Base-by-base conservation (phyloP, 495 filamentous ascomycete species). In the Massariosphaeria phaeospora region DNA sequence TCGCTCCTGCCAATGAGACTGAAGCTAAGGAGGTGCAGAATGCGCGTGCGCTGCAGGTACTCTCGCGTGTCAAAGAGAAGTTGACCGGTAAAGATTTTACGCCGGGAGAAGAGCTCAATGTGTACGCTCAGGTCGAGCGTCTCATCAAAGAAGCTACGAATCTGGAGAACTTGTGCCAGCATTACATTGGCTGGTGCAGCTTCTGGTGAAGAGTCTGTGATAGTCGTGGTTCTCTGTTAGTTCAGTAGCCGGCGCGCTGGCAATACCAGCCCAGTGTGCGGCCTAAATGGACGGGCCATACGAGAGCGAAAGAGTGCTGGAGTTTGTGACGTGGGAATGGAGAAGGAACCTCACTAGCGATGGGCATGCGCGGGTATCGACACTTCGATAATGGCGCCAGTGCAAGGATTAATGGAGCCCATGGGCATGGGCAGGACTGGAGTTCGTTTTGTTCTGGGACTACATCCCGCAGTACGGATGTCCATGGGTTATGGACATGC, bases 141-240 rank as follows among this genome's bases (percentile, higher is more conserved):
- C 71, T 97, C 63, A 85, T 97, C 55, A 83, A 84, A 29, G 91
- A 99, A 72, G 94, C 94, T 17, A 97, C 93, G 5, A 96, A 88
- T 62, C 75, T 96, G 39, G 94, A 97, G 76, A 97, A 97, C 72
- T 76, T 99, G 52, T 97, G 94, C 66, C 93, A 96, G 73, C 93
- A 97, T 73, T 99, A 96, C 70, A 96, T 97, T 54, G 93, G 91
- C 48, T 94, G 89, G 89, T 95, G 89, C 70, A 90, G 86, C 71
- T 94, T 91, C 77, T 91, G 88, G 87, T 94, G 70, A 52, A 13
- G n/a, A 15, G 21, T n/a, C 27, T 35, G 6, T 4, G 17, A 17
- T 35, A 45, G 13, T 45, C 11, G 3, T 17, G 38, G 24, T 21
- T 21, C 38, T 3, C 38, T 40, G 20, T 40, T 6, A 13, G 13